These are phyloP conservation scores for Trichoderma simmonsii DNA, from an alignment of 2,329 filamentous ascomycete genomes.

Conservation along the genomic window DNA sequence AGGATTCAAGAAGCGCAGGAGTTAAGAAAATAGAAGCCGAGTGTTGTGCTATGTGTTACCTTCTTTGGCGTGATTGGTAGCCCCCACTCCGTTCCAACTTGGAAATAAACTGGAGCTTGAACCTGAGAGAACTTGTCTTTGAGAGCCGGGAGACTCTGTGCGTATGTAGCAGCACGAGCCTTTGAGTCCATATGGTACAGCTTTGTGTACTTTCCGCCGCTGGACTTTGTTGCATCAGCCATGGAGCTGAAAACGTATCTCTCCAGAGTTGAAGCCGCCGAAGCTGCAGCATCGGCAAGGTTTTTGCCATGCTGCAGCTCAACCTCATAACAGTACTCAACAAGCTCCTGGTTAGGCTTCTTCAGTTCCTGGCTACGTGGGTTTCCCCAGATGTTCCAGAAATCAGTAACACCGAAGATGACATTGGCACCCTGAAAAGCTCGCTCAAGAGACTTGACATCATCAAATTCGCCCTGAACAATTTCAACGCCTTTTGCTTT, in stretches of 20 bases:
- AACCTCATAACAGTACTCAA: slow-evolving; percentile 30
- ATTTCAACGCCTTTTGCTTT: slow-evolving; percentile 24
- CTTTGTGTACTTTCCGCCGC: slow-evolving; percentile 39
- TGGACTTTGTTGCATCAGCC: slow-evolving; percentile 35
- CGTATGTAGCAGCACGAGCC: slow-evolving; percentile 33
- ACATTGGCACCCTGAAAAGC: slow-evolving; percentile 27
- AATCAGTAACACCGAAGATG: slow-evolving; percentile 33
- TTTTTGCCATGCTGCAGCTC: slow-evolving; percentile 37
- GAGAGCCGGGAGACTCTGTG: slow-evolving; percentile 15
- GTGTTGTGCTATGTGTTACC: slow-evolving; percentile 3
- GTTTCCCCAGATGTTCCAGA: slow-evolving; percentile 33
- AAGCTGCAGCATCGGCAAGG: slow-evolving; percentile 35
- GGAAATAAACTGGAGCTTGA: slow-evolving; percentile 22
- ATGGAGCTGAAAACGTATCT: slow-evolving; percentile 40
- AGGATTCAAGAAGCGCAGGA: background rate
- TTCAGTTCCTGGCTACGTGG: slow-evolving; percentile 38
- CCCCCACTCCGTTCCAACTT: slow-evolving; percentile 20
- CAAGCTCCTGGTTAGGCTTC: slow-evolving; percentile 28
- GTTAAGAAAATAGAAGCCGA: background rate
- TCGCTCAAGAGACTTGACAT: slow-evolving; percentile 18
- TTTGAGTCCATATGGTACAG: slow-evolving; percentile 44
- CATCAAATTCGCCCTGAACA: slow-evolving; percentile 25
- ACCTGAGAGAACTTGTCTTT: slow-evolving; percentile 20
- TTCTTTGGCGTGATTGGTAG: slow-evolving; percentile 21
- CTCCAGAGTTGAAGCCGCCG: slow-evolving; percentile 31